Conservation (phyloP, 441 rosid species). For the Erodium moschatum region DNA sequence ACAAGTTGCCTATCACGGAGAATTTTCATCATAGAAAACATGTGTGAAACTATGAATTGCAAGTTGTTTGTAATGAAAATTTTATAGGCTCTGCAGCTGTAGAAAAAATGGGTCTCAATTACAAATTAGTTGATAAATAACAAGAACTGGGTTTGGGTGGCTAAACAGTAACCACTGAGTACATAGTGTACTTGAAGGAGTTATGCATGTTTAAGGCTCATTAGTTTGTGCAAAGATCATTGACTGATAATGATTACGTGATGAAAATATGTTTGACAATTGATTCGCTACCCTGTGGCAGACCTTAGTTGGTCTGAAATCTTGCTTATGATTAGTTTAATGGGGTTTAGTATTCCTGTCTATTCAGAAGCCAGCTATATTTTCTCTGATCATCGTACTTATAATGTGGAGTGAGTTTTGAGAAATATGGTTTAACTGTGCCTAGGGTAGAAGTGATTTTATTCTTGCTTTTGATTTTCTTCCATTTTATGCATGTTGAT, state of each 20-base stretch:
- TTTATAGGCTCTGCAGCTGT: background rate
- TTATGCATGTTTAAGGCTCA: conserved; percentile 8
- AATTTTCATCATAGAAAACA: background rate
- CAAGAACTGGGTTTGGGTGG: conserved; percentile 18
- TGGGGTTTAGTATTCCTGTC: background rate
- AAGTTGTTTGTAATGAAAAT: background rate
- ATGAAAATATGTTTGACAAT: background rate
- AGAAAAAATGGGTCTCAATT: background rate
- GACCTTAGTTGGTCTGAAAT: background rate
- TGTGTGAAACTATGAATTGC: background rate
- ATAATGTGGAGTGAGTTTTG: background rate
- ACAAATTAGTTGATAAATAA: background rate
- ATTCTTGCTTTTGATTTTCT: background rate
- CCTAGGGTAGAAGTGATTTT: background rate
- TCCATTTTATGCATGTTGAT: background rate
- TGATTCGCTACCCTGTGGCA: conserved; percentile 1
- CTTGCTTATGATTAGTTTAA: background rate
- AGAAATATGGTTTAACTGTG: background rate
- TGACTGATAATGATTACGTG: background rate
- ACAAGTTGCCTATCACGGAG: background rate
- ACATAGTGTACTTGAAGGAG: conserved; percentile 10
- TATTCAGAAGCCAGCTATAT: background rate
- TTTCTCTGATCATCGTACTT: background rate
- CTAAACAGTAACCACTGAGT: conserved; percentile 25
- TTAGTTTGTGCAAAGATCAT: background rate